phyloP scores from a whole-genome alignment of 2,329 filamentous ascomycete species.

The Aspergillus brunneoviolaceus region DNA sequence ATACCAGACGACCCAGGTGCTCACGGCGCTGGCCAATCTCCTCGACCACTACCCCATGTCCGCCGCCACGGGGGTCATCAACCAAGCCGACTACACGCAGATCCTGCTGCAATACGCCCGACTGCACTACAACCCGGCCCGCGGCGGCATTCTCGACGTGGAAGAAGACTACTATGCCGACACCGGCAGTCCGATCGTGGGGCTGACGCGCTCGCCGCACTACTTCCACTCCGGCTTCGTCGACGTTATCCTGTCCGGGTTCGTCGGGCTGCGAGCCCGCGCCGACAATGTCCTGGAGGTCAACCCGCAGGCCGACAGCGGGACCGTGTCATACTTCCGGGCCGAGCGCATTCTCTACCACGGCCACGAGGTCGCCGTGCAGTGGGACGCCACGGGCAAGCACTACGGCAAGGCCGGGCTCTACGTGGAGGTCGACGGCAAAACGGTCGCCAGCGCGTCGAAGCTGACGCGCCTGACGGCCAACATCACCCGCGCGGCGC shows the following conservation, averaged over 20 bases:
- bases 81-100: slow-evolving; percentile 36
- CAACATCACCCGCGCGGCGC: slow-evolving; percentile 1
- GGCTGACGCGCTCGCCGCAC: slow-evolving; percentile 44
- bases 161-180: slow-evolving; percentile 48
- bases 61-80: slow-evolving; percentile 13
- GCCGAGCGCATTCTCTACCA: slow-evolving; percentile 45
- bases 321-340: slow-evolving; percentile 41
- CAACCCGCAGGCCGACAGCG: slow-evolving; percentile 38
- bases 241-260: slow-evolving; percentile 43
- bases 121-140: slow-evolving; percentile 38
- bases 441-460: slow-evolving; percentile 10
- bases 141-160: slow-evolving; percentile 35
- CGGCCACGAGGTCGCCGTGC: slow-evolving; percentile 42
- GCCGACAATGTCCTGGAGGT: slow-evolving; percentile 42
- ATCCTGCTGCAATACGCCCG: slow-evolving; percentile 42
- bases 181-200: slow-evolving; percentile 44
- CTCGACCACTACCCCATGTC: slow-evolving; percentile 43
- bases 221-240: slow-evolving; percentile 50
- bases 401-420: slow-evolving; percentile 16
- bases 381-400: slow-evolving; percentile 37
- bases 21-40: slow-evolving; percentile 44
- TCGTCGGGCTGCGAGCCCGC: slow-evolving; percentile 45
- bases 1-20: slow-evolving; percentile 45
- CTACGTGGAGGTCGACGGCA: slow-evolving; percentile 17
- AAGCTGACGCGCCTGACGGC: slow-evolving; percentile 13